Conservation (phyloP, 176 grass and related monocot species). For the Zizania latifolia region DNA sequence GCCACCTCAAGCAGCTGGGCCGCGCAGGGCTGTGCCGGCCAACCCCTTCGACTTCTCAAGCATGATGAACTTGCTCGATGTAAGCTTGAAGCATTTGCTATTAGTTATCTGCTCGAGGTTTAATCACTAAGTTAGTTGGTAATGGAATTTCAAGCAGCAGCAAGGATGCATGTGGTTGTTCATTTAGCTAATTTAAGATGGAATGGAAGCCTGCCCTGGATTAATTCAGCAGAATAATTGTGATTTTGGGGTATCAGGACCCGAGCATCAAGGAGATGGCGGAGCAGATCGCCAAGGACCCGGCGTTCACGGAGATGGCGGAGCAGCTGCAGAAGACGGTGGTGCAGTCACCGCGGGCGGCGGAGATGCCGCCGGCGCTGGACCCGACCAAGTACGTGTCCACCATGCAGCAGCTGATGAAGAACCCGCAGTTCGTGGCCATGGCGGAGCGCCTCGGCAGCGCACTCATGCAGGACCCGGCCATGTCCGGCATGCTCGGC, state of each 20-base stretch:
- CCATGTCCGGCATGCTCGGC: conserved; percentile 69
- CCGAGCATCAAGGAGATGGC: conserved; percentile 96
- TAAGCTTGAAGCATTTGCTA: too few relatives aligned
- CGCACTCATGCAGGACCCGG: conserved; percentile 97
- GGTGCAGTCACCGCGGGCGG: conserved; percentile 41
- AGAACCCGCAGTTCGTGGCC: conserved; percentile 82
- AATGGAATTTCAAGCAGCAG: too few relatives aligned
- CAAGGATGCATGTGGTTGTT: too few relatives aligned
- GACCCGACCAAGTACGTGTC: conserved; percentile 84
- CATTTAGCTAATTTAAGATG: too few relatives aligned
- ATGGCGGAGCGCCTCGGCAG: conserved; percentile 85
- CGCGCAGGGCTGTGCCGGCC: conserved; percentile 8
- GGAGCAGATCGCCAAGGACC: conserved; percentile 93
- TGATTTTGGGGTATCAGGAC: too few relatives aligned
- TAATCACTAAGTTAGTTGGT: too few relatives aligned
- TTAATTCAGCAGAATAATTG: too few relatives aligned
- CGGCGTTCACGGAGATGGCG: conserved; percentile 83
- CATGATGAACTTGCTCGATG: conserved; percentile 75
- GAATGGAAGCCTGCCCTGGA: too few relatives aligned
- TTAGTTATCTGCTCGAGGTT: too few relatives aligned
- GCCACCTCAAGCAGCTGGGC: neutral
- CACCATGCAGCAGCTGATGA: conserved; percentile 93
- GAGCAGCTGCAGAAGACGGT: conserved; percentile 95
- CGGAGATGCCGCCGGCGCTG: conserved; percentile 40
- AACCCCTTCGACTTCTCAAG: conserved; percentile 92